These are phyloP conservation scores for Xylariales sp. DNA, from an alignment of 2,329 filamentous ascomycete genomes.

Conservation along the genomic window DNA sequence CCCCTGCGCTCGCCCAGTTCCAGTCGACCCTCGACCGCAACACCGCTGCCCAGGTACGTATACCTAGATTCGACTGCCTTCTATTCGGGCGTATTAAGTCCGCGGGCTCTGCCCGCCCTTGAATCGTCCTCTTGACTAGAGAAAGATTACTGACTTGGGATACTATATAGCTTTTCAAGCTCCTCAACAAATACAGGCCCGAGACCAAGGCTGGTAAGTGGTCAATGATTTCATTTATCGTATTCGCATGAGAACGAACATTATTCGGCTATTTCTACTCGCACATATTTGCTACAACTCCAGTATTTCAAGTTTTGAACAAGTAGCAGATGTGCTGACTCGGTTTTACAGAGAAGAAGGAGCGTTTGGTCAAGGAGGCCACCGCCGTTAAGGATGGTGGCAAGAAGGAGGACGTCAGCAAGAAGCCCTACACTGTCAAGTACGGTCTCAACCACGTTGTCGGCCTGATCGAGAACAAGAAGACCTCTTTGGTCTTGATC, in stretches of 20 bases:
- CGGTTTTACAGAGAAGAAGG: conserved; percentile 87
- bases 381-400: conserved; percentile 98
- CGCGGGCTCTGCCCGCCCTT: background rate
- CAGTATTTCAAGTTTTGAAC: background rate
- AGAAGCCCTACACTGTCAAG: conserved; percentile 99
- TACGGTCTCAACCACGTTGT: conserved; percentile 99
- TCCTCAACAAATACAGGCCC: conserved; percentile 99
- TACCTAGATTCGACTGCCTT: background rate
- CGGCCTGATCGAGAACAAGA: conserved; percentile 98
- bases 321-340: conserved; percentile 9
- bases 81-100: background rate
- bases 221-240: background rate
- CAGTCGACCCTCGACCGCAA: conserved; percentile 83
- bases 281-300: background rate
- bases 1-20: conserved; percentile 69
- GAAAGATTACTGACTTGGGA: background rate
- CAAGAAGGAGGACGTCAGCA: conserved; percentile 99
- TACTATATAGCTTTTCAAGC: conserved; percentile 74
- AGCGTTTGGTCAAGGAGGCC: conserved; percentile 97
- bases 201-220: conserved; percentile 81
- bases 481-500: conserved; percentile 97
- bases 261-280: background rate
- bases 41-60: conserved; percentile 84
- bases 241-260: background rate
- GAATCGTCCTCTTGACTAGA: background rate